phyloP scores from a whole-genome alignment of 768 basidiomycete genomes.

The Russula olivacea region DNA sequence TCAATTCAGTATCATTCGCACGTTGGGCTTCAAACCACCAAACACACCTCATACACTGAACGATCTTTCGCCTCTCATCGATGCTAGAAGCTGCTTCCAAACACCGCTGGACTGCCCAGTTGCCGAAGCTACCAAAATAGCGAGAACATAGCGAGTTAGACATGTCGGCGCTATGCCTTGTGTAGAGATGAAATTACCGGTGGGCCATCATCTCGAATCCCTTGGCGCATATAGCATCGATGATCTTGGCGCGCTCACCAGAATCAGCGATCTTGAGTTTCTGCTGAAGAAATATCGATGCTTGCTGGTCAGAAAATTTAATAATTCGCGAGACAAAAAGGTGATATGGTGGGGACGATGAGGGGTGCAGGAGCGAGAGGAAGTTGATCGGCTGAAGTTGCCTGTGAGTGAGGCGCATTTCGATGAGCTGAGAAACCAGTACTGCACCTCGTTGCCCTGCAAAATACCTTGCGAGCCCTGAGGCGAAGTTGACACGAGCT shows the following conservation, averaged over 20 bases:
- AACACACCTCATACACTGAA: conserved; percentile 74
- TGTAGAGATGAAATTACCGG: conserved; percentile 40
- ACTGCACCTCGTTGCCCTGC: conserved; percentile 52
- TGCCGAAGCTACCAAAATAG: conserved; percentile 60
- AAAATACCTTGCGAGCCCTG: conserved; percentile 27
- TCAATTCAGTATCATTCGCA: neutral
- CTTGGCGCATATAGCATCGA: conserved; percentile 77
- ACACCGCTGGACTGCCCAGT: conserved; percentile 88
- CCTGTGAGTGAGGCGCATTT: neutral
- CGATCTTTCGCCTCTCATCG: conserved; percentile 76
- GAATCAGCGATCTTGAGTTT: conserved; percentile 82
- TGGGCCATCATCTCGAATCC: conserved; percentile 94
- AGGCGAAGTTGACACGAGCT: conserved; percentile 9
- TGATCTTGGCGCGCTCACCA: conserved; percentile 73
- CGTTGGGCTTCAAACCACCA: neutral
- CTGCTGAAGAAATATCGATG: conserved; percentile 85
- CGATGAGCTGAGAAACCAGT: neutral
- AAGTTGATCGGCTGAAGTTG: conserved; percentile 76
- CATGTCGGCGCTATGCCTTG: neutral
- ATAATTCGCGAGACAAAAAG: conserved; percentile 80
- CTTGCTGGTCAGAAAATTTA: conserved; percentile 86
- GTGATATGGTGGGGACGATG: conserved; percentile 77
- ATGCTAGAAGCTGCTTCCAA: conserved; percentile 69
- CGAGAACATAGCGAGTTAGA: conserved; percentile 1
- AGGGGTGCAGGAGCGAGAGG: conserved; percentile 76